Evolutionary conservation across 495 filamentous ascomycete genomes (phyloP).

Genomic region (Penicillium lagena): DNA sequence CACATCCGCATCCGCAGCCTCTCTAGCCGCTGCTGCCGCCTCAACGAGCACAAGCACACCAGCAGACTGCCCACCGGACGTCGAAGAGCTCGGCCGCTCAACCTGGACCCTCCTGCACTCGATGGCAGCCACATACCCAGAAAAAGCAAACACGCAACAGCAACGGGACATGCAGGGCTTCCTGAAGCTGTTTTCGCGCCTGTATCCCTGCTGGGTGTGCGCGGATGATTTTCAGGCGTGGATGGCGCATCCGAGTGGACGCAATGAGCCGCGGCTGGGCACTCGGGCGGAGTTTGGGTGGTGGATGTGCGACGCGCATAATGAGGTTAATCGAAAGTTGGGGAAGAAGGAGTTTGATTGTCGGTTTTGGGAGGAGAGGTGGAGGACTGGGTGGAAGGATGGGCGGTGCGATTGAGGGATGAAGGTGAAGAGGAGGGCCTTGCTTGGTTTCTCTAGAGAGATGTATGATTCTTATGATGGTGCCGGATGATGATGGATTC

Average conservation of each 20-base stretch:
- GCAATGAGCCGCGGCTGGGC: slow-evolving; percentile 59
- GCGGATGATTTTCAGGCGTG: slow-evolving; percentile 85
- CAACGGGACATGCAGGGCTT: slow-evolving; percentile 75
- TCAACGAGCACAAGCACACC: slow-evolving; percentile 10
- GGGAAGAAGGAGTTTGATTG: slow-evolving; percentile 94
- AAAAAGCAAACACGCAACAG: slow-evolving; percentile 52
- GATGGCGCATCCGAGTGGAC: slow-evolving; percentile 56
- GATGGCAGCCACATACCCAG: slow-evolving; percentile 81
- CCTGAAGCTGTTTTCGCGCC: slow-evolving; percentile 65
- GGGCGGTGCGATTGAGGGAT: slow-evolving; percentile 49
- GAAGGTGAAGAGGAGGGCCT: background rate
- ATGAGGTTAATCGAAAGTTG: slow-evolving; percentile 90
- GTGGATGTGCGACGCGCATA: slow-evolving; percentile 98
- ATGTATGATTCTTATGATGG: background rate
- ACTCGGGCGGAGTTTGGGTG: slow-evolving; percentile 70
- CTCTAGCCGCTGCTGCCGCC: slow-evolving; percentile 10
- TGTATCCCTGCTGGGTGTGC: slow-evolving; percentile 95
- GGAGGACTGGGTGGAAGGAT: slow-evolving; percentile 91
- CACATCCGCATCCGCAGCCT: slow-evolving; percentile 3
- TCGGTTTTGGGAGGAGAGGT: slow-evolving; percentile 84
- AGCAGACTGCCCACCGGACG: slow-evolving; percentile 49
- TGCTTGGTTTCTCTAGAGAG: background rate
- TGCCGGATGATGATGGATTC: too few relatives aligned
- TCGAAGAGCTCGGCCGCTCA: slow-evolving; percentile 74
- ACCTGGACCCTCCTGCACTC: slow-evolving; percentile 93